Conservation (phyloP, 257 asterid genomes). For the Salvia miltiorrhiza region DNA sequence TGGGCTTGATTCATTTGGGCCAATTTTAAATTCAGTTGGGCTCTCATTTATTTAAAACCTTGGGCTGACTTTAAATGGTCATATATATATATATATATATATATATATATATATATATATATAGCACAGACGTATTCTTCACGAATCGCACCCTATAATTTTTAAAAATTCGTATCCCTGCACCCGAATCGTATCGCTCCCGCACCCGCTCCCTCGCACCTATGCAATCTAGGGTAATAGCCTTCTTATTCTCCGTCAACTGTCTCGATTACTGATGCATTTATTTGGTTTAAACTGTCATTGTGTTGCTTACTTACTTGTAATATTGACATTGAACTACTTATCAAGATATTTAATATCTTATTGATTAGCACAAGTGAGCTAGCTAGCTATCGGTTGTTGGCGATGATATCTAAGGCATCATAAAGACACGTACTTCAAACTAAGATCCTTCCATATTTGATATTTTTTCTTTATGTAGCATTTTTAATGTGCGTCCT, state of each 20-base stretch:
- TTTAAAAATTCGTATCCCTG: too few relatives aligned
- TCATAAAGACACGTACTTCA: background rate
- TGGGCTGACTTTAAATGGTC: too few relatives aligned
- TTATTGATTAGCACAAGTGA: slow-evolving; percentile 14
- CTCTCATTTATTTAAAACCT: too few relatives aligned
- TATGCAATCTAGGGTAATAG: too few relatives aligned
- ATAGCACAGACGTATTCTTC: too few relatives aligned
- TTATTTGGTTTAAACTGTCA: slow-evolving; percentile 46
- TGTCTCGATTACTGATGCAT: slow-evolving; percentile 64
- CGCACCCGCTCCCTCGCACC: too few relatives aligned
- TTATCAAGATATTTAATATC: slow-evolving; percentile 13
- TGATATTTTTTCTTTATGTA: background rate
- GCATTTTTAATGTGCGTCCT: background rate
- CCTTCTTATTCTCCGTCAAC: slow-evolving; percentile 58
- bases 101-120: too few relatives aligned
- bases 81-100: too few relatives aligned
- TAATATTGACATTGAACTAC: slow-evolving; percentile 31
- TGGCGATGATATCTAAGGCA: slow-evolving; percentile 19
- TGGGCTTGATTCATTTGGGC: too few relatives aligned
- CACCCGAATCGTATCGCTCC: too few relatives aligned
- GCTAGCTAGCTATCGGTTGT: slow-evolving; percentile 14
- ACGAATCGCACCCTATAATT: too few relatives aligned
- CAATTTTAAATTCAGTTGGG: too few relatives aligned
- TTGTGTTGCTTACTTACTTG: slow-evolving; percentile 24
- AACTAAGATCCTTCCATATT: background rate